These are phyloP conservation scores for Acacia concinna DNA, from an alignment of 331 rosid species.

Conservation along the genomic window DNA sequence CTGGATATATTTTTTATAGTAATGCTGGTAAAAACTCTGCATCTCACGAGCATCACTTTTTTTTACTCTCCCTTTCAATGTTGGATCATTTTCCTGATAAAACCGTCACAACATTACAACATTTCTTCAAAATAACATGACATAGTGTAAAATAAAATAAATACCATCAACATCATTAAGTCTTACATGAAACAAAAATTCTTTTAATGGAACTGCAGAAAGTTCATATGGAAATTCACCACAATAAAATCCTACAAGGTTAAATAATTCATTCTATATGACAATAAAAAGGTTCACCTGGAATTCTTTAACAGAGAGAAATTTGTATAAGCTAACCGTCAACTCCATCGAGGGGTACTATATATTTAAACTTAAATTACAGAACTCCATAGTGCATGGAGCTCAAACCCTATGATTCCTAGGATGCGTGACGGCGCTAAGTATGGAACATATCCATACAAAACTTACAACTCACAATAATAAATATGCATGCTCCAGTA, in stretches of 20 bases:
- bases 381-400: not conserved
- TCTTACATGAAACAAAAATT: not conserved
- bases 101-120: slow-evolving; percentile 22
- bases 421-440: not conserved
- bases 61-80: slow-evolving; percentile 93
- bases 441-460: not conserved
- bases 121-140: slow-evolving; percentile 10
- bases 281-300: not conserved
- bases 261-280: not conserved
- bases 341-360: not conserved
- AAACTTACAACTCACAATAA: not conserved
- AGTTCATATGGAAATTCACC: not conserved
- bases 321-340: not conserved
- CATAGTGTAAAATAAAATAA: not conserved
- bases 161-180: not conserved
- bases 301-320: not conserved
- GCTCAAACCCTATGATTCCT: not conserved
- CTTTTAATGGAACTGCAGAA: slow-evolving; percentile 6
- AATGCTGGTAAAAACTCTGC: slow-evolving; percentile 97
- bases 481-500: not conserved
- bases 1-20: slow-evolving; percentile 94
- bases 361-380: not conserved
- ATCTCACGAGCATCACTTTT: slow-evolving; percentile 99
- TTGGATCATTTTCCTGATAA: slow-evolving; percentile 94
- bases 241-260: not conserved